These are phyloP conservation scores for Ustilago esculenta DNA, from an alignment of 1,284 basidiomycete species.

Conservation along the genomic window DNA sequence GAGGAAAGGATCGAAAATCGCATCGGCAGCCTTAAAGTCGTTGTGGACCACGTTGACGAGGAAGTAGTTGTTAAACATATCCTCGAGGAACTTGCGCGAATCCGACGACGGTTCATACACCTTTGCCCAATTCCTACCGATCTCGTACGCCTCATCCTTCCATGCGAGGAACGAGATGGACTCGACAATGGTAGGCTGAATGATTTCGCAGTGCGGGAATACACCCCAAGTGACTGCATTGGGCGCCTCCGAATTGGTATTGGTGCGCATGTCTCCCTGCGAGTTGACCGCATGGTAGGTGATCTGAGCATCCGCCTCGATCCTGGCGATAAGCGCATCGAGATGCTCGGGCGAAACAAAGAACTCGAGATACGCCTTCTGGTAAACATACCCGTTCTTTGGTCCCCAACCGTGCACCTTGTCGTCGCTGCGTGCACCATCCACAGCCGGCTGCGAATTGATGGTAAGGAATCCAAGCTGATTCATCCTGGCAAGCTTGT, in stretches of 20 bases:
- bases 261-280: slow-evolving; percentile 86
- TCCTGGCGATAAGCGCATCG: slow-evolving; percentile 79
- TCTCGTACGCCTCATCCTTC: slow-evolving; percentile 67
- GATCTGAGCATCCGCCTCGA: slow-evolving; percentile 87
- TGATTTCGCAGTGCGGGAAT: slow-evolving; percentile 89
- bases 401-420: slow-evolving; percentile 72
- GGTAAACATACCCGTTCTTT: slow-evolving; percentile 69
- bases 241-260: slow-evolving; percentile 88
- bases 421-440: slow-evolving; percentile 78
- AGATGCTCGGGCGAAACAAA: slow-evolving; percentile 83
- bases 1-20: slow-evolving; percentile 65
- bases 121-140: slow-evolving; percentile 64
- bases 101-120: slow-evolving; percentile 55
- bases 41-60: slow-evolving; percentile 66
- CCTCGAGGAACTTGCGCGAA: slow-evolving; percentile 53
- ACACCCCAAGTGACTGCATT: slow-evolving; percentile 99
- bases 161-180: slow-evolving; percentile 66
- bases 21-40: slow-evolving; percentile 62
- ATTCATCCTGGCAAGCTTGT: slow-evolving; percentile 85
- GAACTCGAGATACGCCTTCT: slow-evolving; percentile 94
- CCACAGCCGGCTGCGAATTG: slow-evolving; percentile 94
- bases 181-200: slow-evolving; percentile 98
- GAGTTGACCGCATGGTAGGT: slow-evolving; percentile 94
- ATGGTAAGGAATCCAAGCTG: slow-evolving; percentile 89
- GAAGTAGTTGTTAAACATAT: slow-evolving; percentile 62